Base-by-base conservation (phyloP, 805 yeast genomes). In the Candida loeiensis region DNA sequence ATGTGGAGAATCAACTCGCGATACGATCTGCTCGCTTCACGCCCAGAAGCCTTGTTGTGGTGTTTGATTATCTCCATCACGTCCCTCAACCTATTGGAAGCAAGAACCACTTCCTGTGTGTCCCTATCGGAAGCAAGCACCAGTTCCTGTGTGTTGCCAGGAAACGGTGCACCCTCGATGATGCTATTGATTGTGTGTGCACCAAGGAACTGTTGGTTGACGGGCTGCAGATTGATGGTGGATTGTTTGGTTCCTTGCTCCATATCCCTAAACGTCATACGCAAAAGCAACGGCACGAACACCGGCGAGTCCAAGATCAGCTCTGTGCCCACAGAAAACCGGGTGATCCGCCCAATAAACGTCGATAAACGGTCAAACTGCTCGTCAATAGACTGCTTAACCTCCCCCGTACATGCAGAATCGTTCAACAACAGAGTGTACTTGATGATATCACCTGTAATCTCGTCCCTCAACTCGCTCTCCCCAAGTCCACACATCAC, bases 201-300 rank as follows among this genome's bases (percentile, higher is more conserved):
- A 5, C 64, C 57, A 5, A 65, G 41, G 20, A 48, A 33, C 4
- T 46, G 29, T 8, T 26, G n/a, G n/a, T n/a, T n/a, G n/a, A n/a
- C n/a, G n/a, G n/a, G n/a, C n/a, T n/a, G n/a, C 14, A n/a, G 13
- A 6, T 13, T 26, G 29, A 7, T 9, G 9, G 24, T 21, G 6
- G 9, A 6, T 21, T 21, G 9, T 9, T 21, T 21, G 24, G 9
- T 7, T 9, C 24, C 9, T 21, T 21, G 6, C 24, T 21, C 24
- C 24, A 21, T 21, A 34, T 46, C 36, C 4, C 46, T 44, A 32
- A 48, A 52, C 1, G 66, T 46, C 31, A 69, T 39, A 34, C 64
- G 52, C 64, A 69, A 63, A 6, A 69, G 50, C 18, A 69, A 50
- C 4, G 69, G 66, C 3, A 63, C 45, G 36, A 66, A 56, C 26